Conservation (phyloP, 1,139 yeast genomes). For the Nadsonia starkeyi-henricii region DNA sequence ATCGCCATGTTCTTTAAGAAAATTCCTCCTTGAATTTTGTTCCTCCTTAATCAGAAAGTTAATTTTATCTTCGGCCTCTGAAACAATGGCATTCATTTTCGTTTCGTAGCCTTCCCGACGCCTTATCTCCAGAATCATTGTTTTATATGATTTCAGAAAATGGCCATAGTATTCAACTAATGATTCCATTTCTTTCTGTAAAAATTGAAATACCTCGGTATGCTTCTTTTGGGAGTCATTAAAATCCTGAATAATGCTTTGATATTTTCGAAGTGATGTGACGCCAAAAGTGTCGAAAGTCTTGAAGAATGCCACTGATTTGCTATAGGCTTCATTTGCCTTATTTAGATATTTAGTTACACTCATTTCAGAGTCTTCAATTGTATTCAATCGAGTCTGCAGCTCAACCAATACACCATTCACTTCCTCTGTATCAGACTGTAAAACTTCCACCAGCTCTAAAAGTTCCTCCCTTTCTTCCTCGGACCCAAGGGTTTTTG, state of each 20-base stretch:
- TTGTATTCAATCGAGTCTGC: constrained; percentile 17
- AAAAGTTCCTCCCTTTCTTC: constrained; percentile 14
- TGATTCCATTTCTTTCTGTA: constrained; percentile 18
- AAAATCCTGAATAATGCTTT: constrained; percentile 10
- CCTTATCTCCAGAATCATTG: constrained; percentile 35
- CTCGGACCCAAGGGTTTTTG: constrained; percentile 4
- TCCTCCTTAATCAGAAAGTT: constrained; percentile 28
- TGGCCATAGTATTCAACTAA: constrained; percentile 35
- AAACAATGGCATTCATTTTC: constrained; percentile 27
- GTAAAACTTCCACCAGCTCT: constrained; percentile 22
- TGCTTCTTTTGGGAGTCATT: constrained; percentile 10
- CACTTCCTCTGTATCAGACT: constrained; percentile 28
- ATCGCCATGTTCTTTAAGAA: constrained; percentile 33
- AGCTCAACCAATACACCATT: constrained; percentile 24
- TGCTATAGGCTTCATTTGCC: constrained; percentile 12
- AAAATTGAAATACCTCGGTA: constrained; percentile 18
- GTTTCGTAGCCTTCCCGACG: constrained; percentile 32
- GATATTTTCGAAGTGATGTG: constrained; percentile 11
- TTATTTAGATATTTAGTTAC: constrained; percentile 13
- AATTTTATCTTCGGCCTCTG: constrained; percentile 29
- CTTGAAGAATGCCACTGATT: constrained; percentile 10
- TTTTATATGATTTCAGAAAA: constrained; percentile 36
- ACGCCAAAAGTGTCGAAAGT: constrained; percentile 17
- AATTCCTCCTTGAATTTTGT: constrained; percentile 25
- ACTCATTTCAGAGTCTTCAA: constrained; percentile 13